These are phyloP conservation scores for Aspergillus sp. DNA, from an alignment of 2,329 filamentous ascomycete genomes.

Conservation along the genomic window DNA sequence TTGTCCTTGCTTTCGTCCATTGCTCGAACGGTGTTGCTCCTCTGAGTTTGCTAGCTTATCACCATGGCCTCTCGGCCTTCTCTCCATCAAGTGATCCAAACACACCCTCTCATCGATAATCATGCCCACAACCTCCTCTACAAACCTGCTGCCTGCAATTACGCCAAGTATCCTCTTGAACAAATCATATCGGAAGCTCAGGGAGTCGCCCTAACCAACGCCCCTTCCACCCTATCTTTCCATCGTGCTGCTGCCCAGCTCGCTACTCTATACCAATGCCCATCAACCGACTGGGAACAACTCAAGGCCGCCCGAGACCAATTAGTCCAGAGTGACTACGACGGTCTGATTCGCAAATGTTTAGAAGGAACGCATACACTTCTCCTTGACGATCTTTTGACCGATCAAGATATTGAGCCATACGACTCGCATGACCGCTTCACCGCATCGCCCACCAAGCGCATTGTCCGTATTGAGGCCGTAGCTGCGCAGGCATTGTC, in stretches of 20 bases:
- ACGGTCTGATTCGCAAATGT: constrained; percentile 62
- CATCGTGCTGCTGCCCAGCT: constrained; percentile 70
- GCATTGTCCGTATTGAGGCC: constrained; percentile 76
- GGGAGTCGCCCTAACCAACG: constrained; percentile 65
- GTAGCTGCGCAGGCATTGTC: constrained; percentile 62
- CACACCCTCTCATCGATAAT: constrained; percentile 48
- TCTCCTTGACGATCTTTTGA: constrained; percentile 75
- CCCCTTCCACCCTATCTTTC: constrained; percentile 64
- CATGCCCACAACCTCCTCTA: constrained; percentile 48
- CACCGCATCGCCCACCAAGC: constrained; percentile 63
- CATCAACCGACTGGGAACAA: constrained; percentile 59
- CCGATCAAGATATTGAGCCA: constrained; percentile 55
- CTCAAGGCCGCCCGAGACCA: constrained; percentile 51
- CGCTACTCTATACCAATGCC: constrained; percentile 62
- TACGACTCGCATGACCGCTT: constrained; percentile 68
- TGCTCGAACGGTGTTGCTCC: not conserved
- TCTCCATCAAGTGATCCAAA: constrained; percentile 37
- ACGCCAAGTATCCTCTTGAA: constrained; percentile 50
- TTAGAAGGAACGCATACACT: constrained; percentile 71
- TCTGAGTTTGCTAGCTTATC: not conserved
- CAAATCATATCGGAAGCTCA: constrained; percentile 72
- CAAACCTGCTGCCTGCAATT: constrained; percentile 31
- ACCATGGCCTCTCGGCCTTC: constrained; percentile 29
- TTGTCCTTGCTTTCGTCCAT: not conserved
- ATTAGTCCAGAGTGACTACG: constrained; percentile 50